Evolutionary conservation across 805 yeast genomes (phyloP), one percentile per base, ranked within the genome.

Genomic region (Starmera caribaea): DNA sequence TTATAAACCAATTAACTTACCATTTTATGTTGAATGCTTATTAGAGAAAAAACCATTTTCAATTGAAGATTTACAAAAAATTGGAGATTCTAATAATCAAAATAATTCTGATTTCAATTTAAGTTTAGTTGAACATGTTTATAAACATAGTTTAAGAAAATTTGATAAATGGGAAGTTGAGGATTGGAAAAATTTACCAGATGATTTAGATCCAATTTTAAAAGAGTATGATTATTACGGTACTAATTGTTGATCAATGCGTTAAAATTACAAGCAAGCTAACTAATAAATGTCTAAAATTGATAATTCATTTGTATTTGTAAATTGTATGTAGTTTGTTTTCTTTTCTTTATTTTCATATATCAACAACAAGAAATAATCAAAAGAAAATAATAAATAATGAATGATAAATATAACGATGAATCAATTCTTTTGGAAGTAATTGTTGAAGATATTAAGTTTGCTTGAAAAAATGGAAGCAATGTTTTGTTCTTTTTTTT

Each of bases 1-100:
- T 45, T 74, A 75, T 45, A 41, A 55, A 1, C 81, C 81, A 0
- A 38, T 36, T 1, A 69, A 73, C 45, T 40, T 73, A 28, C 76
- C 77, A 0, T 38, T 39, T 9, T 66, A 64, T 46, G 53, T 56
- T 3, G 37, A 45, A 24, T 47, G 50, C 7, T 31, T 60, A 13
- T 37, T 56, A 15, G 40, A 46, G 12, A 56, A 58, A 8, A 34
- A 21, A 21, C 26, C 26, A 21, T 21, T 21, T 21, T 21, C 26
- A 7, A 21, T 21, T 21, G 26, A 5, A 21, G 26, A 21, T 21
- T 21, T 21, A 21, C 26, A 21, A 5, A 21, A 21, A 29, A 34
- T 27, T 8, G 24, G 30, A 3, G 35, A 35, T 26, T 21, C 5
- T n/a, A 6, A 13, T 4, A 15, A 29, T 6, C 33, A 11, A 1